phyloP scores from a whole-genome alignment of 306 rosid genomes.

The Castanopsis chinensis region DNA sequence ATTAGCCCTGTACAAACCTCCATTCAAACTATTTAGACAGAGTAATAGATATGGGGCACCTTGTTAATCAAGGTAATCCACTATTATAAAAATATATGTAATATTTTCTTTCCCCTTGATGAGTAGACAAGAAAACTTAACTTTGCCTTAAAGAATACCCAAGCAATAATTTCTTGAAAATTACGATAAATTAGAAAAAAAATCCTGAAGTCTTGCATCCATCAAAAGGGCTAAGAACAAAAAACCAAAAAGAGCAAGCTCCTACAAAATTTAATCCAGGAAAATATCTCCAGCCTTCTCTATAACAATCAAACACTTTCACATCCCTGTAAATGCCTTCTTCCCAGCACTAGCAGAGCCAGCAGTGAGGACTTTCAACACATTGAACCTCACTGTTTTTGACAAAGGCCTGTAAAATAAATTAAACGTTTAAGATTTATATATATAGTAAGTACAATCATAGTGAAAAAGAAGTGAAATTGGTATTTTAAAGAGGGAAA shows the following conservation, averaged over 20 bases:
- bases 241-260: not conserved
- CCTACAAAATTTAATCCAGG: not conserved
- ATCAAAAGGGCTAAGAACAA: not conserved
- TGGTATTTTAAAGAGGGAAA: not conserved
- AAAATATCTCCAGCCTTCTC: not conserved
- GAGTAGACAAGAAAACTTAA: not conserved
- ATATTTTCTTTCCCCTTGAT: not conserved
- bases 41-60: too few relatives aligned
- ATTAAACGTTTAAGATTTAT: not conserved
- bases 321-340: slow-evolving; percentile 56
- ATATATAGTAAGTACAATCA: not conserved
- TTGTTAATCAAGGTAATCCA: too few relatives aligned
- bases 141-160: not conserved
- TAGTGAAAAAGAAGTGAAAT: not conserved
- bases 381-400: slow-evolving; percentile 61
- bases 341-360: slow-evolving; percentile 44
- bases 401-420: slow-evolving; percentile 53
- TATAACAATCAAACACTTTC: not conserved
- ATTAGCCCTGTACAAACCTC: too few relatives aligned
- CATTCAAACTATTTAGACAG: too few relatives aligned
- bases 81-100: too few relatives aligned
- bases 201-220: not conserved
- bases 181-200: not conserved
- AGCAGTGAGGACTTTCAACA: slow-evolving; percentile 52
- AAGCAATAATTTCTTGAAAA: not conserved